Conservation (phyloP, 1,284 basidiomycete species). For the Takashimella koratensis region DNA sequence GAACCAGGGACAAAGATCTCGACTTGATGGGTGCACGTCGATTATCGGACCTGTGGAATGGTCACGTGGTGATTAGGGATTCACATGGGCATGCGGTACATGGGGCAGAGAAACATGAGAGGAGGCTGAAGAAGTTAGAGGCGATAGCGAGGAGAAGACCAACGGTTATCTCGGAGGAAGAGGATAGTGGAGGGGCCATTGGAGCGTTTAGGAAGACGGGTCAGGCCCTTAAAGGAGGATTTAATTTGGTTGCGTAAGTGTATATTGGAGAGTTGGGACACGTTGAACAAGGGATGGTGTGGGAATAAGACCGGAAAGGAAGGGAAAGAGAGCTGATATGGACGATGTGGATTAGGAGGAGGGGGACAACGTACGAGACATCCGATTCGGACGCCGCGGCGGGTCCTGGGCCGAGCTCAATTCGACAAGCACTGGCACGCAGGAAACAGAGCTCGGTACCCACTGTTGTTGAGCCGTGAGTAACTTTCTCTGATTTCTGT, state of each 20-base stretch:
- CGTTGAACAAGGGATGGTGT: neutral
- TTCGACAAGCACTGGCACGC: constrained; percentile 15
- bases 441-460: constrained; percentile 29
- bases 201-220: constrained; percentile 36
- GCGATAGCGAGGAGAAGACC: constrained; percentile 1
- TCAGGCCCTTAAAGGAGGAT: constrained; percentile 35
- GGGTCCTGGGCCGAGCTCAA: constrained; percentile 18
- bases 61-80: constrained; percentile 7
- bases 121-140: neutral
- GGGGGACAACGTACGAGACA: constrained; percentile 29
- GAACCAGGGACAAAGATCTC: constrained; percentile 41
- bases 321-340: neutral
- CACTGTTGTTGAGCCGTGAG: constrained; percentile 33
- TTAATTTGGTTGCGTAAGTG: constrained; percentile 34
- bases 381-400: constrained; percentile 37
- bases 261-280: neutral
- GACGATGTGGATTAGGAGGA: constrained; percentile 11
- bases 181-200: constrained; percentile 13
- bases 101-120: neutral
- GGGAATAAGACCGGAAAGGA: neutral
- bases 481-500: constrained; percentile 3
- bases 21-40: constrained; percentile 41
- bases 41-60: constrained; percentile 41
- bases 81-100: neutral
- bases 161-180: constrained; percentile 14